Conservation (phyloP, 345 rosid species). For the Citrus trifoliata region DNA sequence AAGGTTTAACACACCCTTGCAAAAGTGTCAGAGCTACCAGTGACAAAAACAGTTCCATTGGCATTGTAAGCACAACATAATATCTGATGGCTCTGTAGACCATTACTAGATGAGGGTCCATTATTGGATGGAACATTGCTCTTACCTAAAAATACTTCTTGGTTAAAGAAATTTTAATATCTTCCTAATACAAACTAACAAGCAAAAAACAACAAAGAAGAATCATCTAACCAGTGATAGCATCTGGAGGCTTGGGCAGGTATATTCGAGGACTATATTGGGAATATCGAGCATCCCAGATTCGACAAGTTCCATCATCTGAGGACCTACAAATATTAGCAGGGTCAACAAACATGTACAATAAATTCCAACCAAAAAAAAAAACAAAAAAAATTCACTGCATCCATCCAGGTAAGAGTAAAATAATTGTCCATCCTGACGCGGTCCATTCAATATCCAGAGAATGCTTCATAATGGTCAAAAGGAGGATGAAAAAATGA, state of each 20-base stretch:
- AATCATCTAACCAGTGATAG: constrained; percentile 54
- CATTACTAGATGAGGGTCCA: constrained; percentile 60
- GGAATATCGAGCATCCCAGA: constrained; percentile 96
- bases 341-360: constrained; percentile 10
- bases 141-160: constrained; percentile 52
- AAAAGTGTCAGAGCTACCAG: constrained; percentile 95
- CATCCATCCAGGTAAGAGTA: constrained; percentile 12
- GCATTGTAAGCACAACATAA: constrained; percentile 94
- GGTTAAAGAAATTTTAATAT: constrained; percentile 16
- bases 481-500: neutral
- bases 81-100: constrained; percentile 67
- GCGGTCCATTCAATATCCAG: neutral
- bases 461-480: constrained; percentile 7
- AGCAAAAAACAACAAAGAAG: constrained; percentile 12
- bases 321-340: constrained; percentile 69
- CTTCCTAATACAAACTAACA: constrained; percentile 6
- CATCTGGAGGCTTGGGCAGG: constrained; percentile 72
- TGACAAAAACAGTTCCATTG: constrained; percentile 96
- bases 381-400: neutral
- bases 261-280: constrained; percentile 66
- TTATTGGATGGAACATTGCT: constrained; percentile 41
- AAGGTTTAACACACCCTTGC: constrained; percentile 75
- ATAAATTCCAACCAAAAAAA: neutral
- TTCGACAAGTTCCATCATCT: constrained; percentile 98
- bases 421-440: constrained; percentile 4